Evolutionary conservation across 1,284 basidiomycete species (phyloP), one percentile per base, ranked within the genome.

Genomic region (Marasmius sp.): DNA sequence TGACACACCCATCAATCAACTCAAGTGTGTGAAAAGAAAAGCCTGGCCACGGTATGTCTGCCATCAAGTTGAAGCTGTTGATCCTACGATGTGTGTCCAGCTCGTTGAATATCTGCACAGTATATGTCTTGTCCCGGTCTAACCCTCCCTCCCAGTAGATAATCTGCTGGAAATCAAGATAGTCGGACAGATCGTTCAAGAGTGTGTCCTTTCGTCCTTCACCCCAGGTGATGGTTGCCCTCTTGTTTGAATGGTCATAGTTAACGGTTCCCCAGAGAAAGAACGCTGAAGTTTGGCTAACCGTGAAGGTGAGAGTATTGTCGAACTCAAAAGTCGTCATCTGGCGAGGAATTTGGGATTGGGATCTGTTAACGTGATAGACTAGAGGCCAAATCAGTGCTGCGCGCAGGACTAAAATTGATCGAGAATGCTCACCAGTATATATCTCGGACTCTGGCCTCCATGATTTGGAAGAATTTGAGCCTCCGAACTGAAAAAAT

Each of bases 81-180:
- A 58, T 48, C 14, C 27, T 33, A 6, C 47, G 6, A 6, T 43
- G 18, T 3, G n/a, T n/a, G 43, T 58, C 36, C 3, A 48, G 22
- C n/a, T 33, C 11, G 36, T 48, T 58, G 12, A 33, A 36, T 34
- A 58, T 47, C 18, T 45, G 11, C n/a, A 58, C 56, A 9, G 41
- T 49, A 37, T 58, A 58, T 1, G 12, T 49, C 56, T 58, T 33
- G 22, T 58, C 34, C 1, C 45, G 14, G 48, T 58, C 43, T 27
- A 58, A 58, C 4, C 39, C 43, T n/a, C 56, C 48, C 38, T 58
- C 43, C 56, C 56, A 58, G 43, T 58, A 58, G n/a, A 58, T 12
- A 10, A 58, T 20, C 36, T 58, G 56, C 20, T 12, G 33, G 10
- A 58, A 36, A 36, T 47, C 56, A 6, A 58, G n/a, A 3, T 12